Conservation (phyloP, 75 land plant species). For the Isoetes taiwanensis region DNA sequence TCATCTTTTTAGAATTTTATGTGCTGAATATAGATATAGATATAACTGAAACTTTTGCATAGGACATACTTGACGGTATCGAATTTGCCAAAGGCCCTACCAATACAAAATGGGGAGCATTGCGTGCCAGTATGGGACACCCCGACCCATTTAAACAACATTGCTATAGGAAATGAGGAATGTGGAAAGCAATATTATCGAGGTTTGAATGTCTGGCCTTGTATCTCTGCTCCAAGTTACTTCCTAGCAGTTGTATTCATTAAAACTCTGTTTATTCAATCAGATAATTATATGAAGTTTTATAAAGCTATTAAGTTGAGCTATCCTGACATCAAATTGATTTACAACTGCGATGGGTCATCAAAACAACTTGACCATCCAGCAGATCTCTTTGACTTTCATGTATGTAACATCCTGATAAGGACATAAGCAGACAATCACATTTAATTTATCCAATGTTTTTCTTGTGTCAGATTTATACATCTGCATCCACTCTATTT, state of each 20-base stretch:
- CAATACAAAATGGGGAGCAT: constrained; percentile 65
- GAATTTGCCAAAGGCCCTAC: constrained; percentile 83
- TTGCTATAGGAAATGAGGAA: constrained; percentile 90
- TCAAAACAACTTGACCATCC: constrained; percentile 59
- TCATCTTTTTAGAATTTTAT: too few relatives aligned
- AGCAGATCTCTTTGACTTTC: constrained; percentile 85
- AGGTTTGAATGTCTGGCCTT: constrained; percentile 21
- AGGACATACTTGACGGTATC: constrained; percentile 81
- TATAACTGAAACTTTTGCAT: too few relatives aligned
- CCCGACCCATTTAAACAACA: constrained; percentile 63
- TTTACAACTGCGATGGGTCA: constrained; percentile 91
- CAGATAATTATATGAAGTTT: constrained; percentile 79
- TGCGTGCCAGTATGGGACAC: constrained; percentile 85
- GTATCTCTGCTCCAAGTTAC: too few relatives aligned
- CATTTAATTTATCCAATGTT: background rate
- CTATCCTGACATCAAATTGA: constrained; percentile 82
- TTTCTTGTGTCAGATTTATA: constrained; percentile 35
- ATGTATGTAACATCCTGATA: constrained; percentile 36
- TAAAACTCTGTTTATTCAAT: background rate
- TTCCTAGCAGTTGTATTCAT: too few relatives aligned
- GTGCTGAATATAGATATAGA: too few relatives aligned
- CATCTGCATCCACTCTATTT: constrained; percentile 47
- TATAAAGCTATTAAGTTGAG: constrained; percentile 53
- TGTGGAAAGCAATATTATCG: constrained; percentile 58
- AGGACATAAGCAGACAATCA: background rate